Percentiles rank a stretch among this genome's conserved stretches.
phyloP scores from a whole-genome alignment of 2,329 filamentous ascomycete species.

The Coccinonectria pachysandricola region DNA sequence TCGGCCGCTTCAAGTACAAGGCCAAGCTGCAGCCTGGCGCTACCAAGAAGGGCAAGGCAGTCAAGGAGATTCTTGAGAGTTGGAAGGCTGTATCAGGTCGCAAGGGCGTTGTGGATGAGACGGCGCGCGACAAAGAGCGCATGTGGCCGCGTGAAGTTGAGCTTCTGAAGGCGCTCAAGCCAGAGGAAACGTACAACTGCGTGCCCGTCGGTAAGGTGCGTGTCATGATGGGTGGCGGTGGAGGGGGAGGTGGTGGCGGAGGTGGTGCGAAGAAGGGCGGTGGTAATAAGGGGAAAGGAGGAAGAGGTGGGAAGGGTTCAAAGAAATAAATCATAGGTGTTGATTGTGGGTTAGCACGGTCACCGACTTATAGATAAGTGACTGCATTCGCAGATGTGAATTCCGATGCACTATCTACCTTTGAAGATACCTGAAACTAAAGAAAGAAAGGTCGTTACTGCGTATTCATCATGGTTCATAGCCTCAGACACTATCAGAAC shows the following conservation, averaged over 20 bases:
- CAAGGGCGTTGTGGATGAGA: conserved; percentile 52
- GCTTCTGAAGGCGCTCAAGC: conserved; percentile 68
- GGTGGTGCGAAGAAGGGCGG: conserved; percentile 28
- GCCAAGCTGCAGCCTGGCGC: conserved; percentile 85
- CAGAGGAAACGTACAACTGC: conserved; percentile 70
- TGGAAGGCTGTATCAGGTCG: conserved; percentile 59
- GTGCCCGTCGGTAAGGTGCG: conserved; percentile 73
- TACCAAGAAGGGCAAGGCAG: conserved; percentile 88
- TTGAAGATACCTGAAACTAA: no score
- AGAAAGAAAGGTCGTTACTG: conserved; percentile 4
- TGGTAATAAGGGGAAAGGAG: conserved; percentile 22
- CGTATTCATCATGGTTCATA: no score
- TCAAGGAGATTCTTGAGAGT: conserved; percentile 76
- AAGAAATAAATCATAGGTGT: conserved; percentile 24
- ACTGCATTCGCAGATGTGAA: no score
- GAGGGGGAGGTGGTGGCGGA: conserved; percentile 30
- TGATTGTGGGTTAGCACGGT: conserved; percentile 1
- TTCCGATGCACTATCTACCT: no score
- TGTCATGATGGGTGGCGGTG: conserved; percentile 61
- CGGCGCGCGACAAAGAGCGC: conserved; percentile 53
- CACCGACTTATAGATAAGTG: conserved; percentile 5
- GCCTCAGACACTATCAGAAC: conserved; percentile 1
- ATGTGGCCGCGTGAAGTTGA: conserved; percentile 86
- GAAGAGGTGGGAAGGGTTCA: conserved; percentile 31
- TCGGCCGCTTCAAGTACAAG: conserved; percentile 77